Percentiles rank a stretch among this genome's conserved stretches.
Conservation (phyloP, 2,329 filamentous ascomycete genomes). For the Sclerotinia minor region DNA sequence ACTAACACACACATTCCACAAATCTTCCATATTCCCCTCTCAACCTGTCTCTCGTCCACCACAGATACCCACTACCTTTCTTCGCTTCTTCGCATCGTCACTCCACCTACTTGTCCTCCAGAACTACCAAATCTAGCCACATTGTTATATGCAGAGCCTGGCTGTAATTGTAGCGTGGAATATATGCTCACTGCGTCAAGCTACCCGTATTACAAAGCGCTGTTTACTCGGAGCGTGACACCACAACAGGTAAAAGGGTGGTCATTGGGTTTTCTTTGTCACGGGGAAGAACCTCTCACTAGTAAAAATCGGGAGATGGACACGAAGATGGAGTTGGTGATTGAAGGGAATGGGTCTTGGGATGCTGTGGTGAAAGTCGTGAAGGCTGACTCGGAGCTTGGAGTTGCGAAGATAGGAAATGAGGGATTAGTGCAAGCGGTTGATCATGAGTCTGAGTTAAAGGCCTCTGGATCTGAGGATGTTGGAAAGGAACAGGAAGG, state of each 20-base stretch:
- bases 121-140: neutral
- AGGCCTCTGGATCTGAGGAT: neutral
- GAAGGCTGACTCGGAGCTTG: neutral
- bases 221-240: neutral
- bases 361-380: neutral
- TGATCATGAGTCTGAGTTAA: neutral
- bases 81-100: neutral
- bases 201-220: neutral
- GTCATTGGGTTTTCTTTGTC: neutral
- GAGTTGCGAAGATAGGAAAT: no score
- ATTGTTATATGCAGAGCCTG: neutral
- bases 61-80: neutral
- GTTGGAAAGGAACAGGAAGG: neutral
- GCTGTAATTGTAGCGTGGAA: neutral
- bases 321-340: neutral
- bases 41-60: constrained; percentile 7
- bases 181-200: neutral
- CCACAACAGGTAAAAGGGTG: neutral
- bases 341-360: neutral
- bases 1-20: neutral
- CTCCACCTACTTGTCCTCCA: neutral
- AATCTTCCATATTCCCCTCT: neutral
- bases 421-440: neutral
- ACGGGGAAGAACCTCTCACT: neutral
- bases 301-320: neutral